Evolutionary conservation across 176 grass and related monocot genomes (phyloP).

Genomic region (Bolboschoenus planiculmis): DNA sequence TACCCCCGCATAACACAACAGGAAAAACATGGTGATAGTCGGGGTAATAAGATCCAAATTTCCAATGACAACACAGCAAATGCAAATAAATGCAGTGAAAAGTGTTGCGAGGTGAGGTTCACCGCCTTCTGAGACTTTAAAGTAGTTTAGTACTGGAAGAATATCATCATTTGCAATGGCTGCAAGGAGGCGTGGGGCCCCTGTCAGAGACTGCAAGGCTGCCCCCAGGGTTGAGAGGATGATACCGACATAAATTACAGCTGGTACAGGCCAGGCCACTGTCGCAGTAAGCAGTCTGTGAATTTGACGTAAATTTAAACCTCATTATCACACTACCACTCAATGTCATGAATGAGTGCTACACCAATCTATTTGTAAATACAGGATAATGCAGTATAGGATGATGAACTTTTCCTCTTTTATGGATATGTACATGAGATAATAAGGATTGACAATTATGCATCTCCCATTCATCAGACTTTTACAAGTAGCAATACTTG

Average conservation of each 20-base stretch:
- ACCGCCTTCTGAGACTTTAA: conserved; percentile 82
- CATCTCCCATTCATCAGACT: not conserved
- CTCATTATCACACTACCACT: not conserved
- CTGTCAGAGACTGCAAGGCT: conserved; percentile 89
- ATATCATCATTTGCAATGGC: conserved; percentile 98
- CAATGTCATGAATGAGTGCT: not conserved
- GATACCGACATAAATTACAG: conserved; percentile 91
- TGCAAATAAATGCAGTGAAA: conserved; percentile 89
- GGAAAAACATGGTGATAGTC: conserved; percentile 98
- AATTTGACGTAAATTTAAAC: conserved; percentile 6
- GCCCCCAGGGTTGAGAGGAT: conserved; percentile 97
- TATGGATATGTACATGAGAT: not conserved
- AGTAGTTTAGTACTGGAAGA: conserved; percentile 89
- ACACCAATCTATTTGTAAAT: not conserved
- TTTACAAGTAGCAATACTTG: not conserved
- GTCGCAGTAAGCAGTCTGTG: conserved; percentile 91
- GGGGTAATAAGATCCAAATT: conserved; percentile 96
- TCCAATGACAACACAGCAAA: conserved; percentile 83
- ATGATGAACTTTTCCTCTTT: not conserved
- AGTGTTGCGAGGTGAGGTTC: conserved; percentile 81
- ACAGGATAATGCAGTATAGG: not conserved
- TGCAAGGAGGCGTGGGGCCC: conserved; percentile 84
- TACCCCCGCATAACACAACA: conserved; percentile 90
- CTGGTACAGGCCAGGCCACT: conserved; percentile 87
- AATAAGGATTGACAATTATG: not conserved